Base-by-base conservation (phyloP, 768 basidiomycete species). In the Tulasnella sp. region DNA sequence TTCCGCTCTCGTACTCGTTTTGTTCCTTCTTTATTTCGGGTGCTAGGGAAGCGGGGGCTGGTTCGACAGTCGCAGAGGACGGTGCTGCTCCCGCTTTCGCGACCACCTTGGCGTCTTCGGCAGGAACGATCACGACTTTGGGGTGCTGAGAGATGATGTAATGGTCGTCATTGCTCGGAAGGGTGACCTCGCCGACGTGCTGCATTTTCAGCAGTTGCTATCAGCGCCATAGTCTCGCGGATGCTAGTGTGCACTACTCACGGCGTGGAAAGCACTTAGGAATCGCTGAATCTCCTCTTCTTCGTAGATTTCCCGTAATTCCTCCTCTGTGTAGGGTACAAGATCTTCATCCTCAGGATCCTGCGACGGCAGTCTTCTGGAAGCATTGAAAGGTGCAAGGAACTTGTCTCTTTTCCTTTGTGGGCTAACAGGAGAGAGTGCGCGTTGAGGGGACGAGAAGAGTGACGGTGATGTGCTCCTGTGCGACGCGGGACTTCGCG, bases 261-360 rank as follows among this genome's bases (percentile, higher is more conserved):
- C 92, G 48, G 88, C 86, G 60, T 91, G 89, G 85, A 93, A 93
- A n/a, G 92, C 83, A 69, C 86, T 83, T 41, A 93, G 85, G 83
- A 91, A 93, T 40, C 90, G 86, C 22, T 90, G 88, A 20, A 92
- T 89, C 85, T 93, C 91, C 83, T 92, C 91, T 77, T 89, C 88
- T 37, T 93, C 92, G 81, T 90, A 92, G 40, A 91, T 82, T 58
- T 90, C 88, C 58, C 92, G 87, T 28, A 93, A 86, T 82, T 92
- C 81, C 24, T 54, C 78, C 12, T 81, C 72, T 54, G 81, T 79
- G 34, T 40, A 72, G 9, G 58, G 64, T 11, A 72, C 24, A 28
- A 1, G 11, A 74, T 77, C 58, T 24, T 50, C 48, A n/a, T 75
- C 74, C n/a, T 48, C 74, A 16, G 18, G 6, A 5, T 48, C 74